Evolutionary conservation across 2,329 filamentous ascomycete species (phyloP).

Genomic region (Diaporthe humulicola): DNA sequence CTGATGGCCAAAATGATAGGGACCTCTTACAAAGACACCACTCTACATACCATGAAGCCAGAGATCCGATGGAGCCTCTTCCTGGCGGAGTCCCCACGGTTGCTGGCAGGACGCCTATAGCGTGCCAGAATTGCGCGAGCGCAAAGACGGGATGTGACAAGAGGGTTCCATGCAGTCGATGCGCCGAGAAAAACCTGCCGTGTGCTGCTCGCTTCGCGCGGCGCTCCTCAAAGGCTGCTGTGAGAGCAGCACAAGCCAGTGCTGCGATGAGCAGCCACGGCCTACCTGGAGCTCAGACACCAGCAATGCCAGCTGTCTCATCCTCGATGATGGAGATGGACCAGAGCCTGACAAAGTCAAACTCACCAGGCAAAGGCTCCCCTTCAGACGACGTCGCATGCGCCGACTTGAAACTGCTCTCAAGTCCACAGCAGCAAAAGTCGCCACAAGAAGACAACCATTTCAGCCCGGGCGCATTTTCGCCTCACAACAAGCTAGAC

Average conservation of each 20-base stretch:
- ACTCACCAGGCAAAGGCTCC: conserved; percentile 44
- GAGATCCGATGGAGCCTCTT: conserved; percentile 59
- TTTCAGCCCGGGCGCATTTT: conserved; percentile 50
- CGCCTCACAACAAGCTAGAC: conserved; percentile 53
- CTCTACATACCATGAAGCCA: conserved; percentile 64
- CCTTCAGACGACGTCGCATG: conserved; percentile 48
- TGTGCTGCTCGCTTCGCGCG: conserved; percentile 64
- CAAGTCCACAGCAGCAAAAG: conserved; percentile 48
- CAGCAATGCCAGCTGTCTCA: conserved; percentile 46
- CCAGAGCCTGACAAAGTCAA: conserved; percentile 44
- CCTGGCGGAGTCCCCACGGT: conserved; percentile 59
- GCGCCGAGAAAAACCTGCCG: conserved; percentile 61
- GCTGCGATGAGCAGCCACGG: conserved; percentile 49
- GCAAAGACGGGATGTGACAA: conserved; percentile 67
- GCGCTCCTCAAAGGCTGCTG: conserved; percentile 62
- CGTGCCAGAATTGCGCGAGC: conserved; percentile 63
- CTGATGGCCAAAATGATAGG: conserved; percentile 46
- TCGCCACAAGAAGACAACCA: conserved; percentile 51
- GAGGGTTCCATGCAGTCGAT: conserved; percentile 62
- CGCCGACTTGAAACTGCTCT: conserved; percentile 51
- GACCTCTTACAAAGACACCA: conserved; percentile 66
- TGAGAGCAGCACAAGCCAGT: conserved; percentile 57
- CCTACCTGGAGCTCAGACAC: conserved; percentile 44
- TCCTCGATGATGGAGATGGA: conserved; percentile 56
- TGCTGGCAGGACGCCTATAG: conserved; percentile 60